Conservation (phyloP, 2,329 filamentous ascomycete species). For the Beauveria asiatica region DNA sequence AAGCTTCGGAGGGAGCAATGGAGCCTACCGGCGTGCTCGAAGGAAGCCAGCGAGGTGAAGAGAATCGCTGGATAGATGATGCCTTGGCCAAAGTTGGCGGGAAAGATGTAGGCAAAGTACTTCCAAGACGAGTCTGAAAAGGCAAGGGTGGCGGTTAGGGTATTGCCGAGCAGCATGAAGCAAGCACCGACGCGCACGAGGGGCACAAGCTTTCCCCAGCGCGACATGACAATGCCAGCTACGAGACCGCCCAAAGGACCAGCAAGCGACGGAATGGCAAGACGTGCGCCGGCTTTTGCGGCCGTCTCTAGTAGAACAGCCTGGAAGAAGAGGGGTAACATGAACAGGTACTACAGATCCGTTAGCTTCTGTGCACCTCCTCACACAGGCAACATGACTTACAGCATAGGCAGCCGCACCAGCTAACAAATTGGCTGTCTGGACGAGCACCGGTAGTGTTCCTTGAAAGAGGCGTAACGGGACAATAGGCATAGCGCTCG, state of each 20-base stretch:
- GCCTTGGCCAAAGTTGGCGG: constrained; percentile 51
- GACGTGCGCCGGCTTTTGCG: constrained; percentile 53
- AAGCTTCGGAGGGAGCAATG: neutral
- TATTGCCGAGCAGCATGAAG: constrained; percentile 46
- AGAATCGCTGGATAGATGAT: constrained; percentile 50
- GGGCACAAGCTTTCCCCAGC: constrained; percentile 41
- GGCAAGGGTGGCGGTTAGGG: constrained; percentile 39
- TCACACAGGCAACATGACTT: constrained; percentile 20
- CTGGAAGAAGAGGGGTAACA: constrained; percentile 63
- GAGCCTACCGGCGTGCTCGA: constrained; percentile 47
- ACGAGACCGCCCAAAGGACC: constrained; percentile 48
- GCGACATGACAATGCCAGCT: constrained; percentile 51
- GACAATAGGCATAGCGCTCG: constrained; percentile 44
- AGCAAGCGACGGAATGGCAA: constrained; percentile 54
- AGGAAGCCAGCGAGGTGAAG: constrained; percentile 54
- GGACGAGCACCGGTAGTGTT: constrained; percentile 43
- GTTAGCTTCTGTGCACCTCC: neutral
- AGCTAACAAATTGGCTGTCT: constrained; percentile 50
- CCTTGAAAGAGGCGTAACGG: constrained; percentile 50
- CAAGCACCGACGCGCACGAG: constrained; percentile 43
- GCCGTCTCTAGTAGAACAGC: constrained; percentile 56
- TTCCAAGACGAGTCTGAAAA: constrained; percentile 44
- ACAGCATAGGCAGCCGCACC: constrained; percentile 56
- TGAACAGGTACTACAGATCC: constrained; percentile 49
- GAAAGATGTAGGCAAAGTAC: constrained; percentile 48